These are phyloP conservation scores for Saccharomycopsis sp. DNA, from an alignment of 805 yeast genomes.

Conservation along the genomic window DNA sequence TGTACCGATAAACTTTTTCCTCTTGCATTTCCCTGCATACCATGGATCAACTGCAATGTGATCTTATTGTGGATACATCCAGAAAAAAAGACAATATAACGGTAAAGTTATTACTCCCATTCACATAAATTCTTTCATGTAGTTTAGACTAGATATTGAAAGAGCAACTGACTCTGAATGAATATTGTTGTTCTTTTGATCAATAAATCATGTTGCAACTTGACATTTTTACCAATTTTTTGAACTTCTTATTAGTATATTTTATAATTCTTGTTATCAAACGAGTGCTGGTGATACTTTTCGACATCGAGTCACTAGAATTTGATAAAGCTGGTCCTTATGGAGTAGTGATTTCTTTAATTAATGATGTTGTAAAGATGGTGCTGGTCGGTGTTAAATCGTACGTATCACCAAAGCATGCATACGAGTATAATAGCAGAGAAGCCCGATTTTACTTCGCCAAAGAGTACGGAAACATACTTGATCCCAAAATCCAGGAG, in stretches of 20 bases:
- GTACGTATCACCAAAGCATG: background rate
- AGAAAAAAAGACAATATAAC: too few relatives aligned
- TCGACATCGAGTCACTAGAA: background rate
- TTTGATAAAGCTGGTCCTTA: background rate
- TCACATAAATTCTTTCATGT: too few relatives aligned
- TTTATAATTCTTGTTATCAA: background rate
- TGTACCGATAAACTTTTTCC: too few relatives aligned
- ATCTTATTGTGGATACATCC: too few relatives aligned
- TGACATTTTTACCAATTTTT: background rate
- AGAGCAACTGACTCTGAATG: too few relatives aligned
- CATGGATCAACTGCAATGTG: too few relatives aligned
- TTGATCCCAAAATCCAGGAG: background rate
- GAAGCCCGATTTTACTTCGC: background rate
- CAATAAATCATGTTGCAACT: background rate
- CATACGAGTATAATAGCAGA: background rate
- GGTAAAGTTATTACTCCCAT: too few relatives aligned
- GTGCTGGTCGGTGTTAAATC: background rate
- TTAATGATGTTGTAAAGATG: background rate
- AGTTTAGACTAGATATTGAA: too few relatives aligned
- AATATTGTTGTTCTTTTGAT: too few relatives aligned
- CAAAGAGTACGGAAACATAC: background rate
- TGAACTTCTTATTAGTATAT: background rate
- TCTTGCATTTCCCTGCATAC: too few relatives aligned
- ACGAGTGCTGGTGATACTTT: background rate
- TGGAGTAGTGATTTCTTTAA: background rate